Conservation (phyloP, 257 asterid genomes). For the Nicotiana paniculata region DNA sequence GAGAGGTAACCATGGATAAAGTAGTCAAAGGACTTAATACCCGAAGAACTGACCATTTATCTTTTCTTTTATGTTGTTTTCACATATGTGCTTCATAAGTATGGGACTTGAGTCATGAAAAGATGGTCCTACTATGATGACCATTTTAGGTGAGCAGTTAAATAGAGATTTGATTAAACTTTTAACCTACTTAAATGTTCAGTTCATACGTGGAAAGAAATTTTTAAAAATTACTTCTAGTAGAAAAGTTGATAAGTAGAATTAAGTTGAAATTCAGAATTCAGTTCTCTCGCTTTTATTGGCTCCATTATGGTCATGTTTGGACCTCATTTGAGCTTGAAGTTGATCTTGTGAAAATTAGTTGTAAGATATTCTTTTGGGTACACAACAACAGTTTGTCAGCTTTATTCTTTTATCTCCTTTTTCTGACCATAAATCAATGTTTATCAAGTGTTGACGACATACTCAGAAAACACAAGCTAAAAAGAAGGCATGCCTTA, state of each 20-base stretch:
- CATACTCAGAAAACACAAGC: neutral
- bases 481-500: neutral
- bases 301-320: neutral
- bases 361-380: neutral
- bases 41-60: neutral
- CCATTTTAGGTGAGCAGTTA: neutral
- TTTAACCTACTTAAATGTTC: too few species aligned
- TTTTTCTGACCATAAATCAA: neutral
- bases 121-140: neutral
- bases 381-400: neutral
- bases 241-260: neutral
- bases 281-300: neutral
- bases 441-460: neutral
- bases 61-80: neutral
- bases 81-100: neutral
- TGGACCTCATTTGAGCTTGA: neutral
- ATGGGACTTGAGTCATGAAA: neutral
- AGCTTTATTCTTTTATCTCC: neutral
- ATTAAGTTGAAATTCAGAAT: neutral
- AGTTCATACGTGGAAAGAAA: too few species aligned
- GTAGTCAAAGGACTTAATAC: neutral
- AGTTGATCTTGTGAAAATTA: neutral
- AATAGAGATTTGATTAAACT: neutral
- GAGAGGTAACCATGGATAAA: neutral
- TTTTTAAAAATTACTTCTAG: neutral